phyloP scores from a whole-genome alignment of 1,284 basidiomycete species.

The Apiotrichum veenhuisii region DNA sequence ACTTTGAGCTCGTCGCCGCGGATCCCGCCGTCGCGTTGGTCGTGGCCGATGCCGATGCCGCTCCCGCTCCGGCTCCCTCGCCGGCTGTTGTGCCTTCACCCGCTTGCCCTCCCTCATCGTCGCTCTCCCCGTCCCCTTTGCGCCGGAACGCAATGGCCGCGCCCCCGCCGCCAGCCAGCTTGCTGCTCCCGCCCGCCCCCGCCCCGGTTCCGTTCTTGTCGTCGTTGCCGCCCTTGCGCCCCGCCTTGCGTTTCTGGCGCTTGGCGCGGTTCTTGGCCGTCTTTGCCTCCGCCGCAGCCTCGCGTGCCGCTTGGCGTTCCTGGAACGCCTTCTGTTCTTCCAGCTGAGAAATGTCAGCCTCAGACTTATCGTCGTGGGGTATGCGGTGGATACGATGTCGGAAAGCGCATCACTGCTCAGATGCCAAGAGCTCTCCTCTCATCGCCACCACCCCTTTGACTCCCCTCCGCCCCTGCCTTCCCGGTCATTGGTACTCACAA shows the following conservation, averaged over 20 bases:
- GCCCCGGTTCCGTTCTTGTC: slow-evolving; percentile 3
- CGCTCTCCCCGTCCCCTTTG: slow-evolving; percentile 35
- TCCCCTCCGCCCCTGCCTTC: too few species aligned
- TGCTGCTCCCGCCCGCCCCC: slow-evolving; percentile 30
- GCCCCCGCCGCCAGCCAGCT: slow-evolving; percentile 37
- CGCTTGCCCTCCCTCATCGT: slow-evolving; percentile 6
- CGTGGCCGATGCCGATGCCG: too few species aligned
- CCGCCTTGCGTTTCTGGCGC: slow-evolving; percentile 80
- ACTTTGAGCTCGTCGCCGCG: not conserved
- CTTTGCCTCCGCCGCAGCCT: slow-evolving; percentile 70
- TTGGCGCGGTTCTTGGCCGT: slow-evolving; percentile 89
- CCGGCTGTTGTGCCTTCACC: too few species aligned
- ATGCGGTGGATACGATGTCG: too few species aligned
- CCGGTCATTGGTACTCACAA: slow-evolving; percentile 55
- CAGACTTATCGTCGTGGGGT: too few species aligned
- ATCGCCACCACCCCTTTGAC: not conserved
- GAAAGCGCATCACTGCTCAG: too few species aligned
- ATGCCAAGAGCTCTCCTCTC: too few species aligned
- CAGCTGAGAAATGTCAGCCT: slow-evolving; percentile 64
- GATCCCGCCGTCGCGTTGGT: not conserved
- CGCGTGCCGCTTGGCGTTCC: slow-evolving; percentile 60
- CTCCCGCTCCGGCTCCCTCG: too few species aligned
- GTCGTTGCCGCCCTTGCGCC: slow-evolving; percentile 51
- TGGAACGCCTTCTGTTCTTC: slow-evolving; percentile 63
- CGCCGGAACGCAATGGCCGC: slow-evolving; percentile 30